Base-by-base conservation (phyloP, 139 green algal genomes). In the Chlamydomonas sp. region DNA sequence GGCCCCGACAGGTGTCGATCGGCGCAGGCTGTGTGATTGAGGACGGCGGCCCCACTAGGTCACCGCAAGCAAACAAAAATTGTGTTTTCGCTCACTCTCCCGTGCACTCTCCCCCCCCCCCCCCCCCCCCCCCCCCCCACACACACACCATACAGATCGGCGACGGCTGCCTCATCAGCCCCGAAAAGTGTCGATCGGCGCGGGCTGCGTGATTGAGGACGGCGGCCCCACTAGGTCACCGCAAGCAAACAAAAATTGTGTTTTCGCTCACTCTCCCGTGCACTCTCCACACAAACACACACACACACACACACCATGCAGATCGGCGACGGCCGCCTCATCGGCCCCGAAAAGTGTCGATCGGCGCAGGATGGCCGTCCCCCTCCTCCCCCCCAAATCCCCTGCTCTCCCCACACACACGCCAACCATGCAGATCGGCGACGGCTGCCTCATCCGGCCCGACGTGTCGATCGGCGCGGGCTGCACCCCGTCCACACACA, bases 171-270 rank as follows among this genome's bases (percentile, higher is more conserved):
- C 82, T 90, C 8, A 95, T 98, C 33, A 92, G 88, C 1, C 74
- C 74, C 0, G 74, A 79, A n/a, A n/a, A 49, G 91, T 97, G 8
- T 91, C 88, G 38, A 94, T 97, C 48, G 90, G 92, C 26, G 76
- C 86, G 2, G 85, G 82, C 58, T 94, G 88, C 63, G 85, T 89
- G 3, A 96, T 98, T 35, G 94, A 88, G 28, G 76, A 92, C 65
- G 94, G 94, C 58, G 94, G 96, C 72, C n/a, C 91, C 43, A 54
- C 43, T 26, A 13, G 20, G 13, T 54, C 16, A 54, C 20, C 16
- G 16, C 20, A 13, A 54, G 16, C 13, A 26, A 54, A 54, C 43
- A 54, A 13, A 54, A 26, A 26, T n/a, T n/a, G n/a, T n/a, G n/a
- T n/a, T n/a, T n/a, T n/a, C n/a, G n/a, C n/a, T n/a, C n/a, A n/a